phyloP scores from a whole-genome alignment of 2,329 filamentous ascomycete species.

The Aspergillus fumigatiaffinis region DNA sequence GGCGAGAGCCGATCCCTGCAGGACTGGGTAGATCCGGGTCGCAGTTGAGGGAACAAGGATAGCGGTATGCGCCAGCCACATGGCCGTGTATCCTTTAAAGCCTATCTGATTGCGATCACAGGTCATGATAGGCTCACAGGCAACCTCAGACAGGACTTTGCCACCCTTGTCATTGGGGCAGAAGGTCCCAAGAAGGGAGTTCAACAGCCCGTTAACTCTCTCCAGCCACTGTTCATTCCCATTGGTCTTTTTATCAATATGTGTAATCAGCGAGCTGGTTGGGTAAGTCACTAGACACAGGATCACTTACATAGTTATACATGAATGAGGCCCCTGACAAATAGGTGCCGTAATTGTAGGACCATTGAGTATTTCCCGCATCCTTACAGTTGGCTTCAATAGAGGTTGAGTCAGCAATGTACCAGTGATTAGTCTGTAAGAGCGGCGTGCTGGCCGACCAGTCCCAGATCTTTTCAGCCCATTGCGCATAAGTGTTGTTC shows the following conservation, averaged over 20 bases:
- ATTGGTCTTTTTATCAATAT: slow-evolving; percentile 35
- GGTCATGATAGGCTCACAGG: slow-evolving; percentile 56
- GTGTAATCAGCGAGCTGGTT: no score
- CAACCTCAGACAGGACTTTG: slow-evolving; percentile 58
- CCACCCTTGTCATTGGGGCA: slow-evolving; percentile 43
- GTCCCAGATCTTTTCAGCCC: slow-evolving; percentile 62
- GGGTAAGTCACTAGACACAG: no score
- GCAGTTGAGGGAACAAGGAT: slow-evolving; percentile 57
- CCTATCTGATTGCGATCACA: slow-evolving; percentile 67
- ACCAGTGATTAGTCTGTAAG: slow-evolving; percentile 34
- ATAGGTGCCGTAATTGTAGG: slow-evolving; percentile 51
- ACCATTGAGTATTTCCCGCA: slow-evolving; percentile 49
- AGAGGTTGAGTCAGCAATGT: slow-evolving; percentile 51
- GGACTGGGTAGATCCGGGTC: slow-evolving; percentile 51
- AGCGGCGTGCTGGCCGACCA: slow-evolving; percentile 49
- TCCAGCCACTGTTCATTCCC: slow-evolving; percentile 51
- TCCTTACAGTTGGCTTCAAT: slow-evolving; percentile 46
- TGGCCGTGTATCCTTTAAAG: slow-evolving; percentile 65
- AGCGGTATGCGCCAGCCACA: slow-evolving; percentile 58
- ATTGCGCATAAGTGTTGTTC: slow-evolving; percentile 25
- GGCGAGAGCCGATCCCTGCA: slow-evolving; percentile 54
- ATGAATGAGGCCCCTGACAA: slow-evolving; percentile 51
- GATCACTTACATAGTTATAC: slow-evolving; percentile 46
- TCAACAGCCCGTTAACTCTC: slow-evolving; percentile 53
- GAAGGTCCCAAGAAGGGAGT: slow-evolving; percentile 43